Evolutionary conservation across 257 asterid genomes (phyloP).

Genomic region (Thymus mandschuricus): DNA sequence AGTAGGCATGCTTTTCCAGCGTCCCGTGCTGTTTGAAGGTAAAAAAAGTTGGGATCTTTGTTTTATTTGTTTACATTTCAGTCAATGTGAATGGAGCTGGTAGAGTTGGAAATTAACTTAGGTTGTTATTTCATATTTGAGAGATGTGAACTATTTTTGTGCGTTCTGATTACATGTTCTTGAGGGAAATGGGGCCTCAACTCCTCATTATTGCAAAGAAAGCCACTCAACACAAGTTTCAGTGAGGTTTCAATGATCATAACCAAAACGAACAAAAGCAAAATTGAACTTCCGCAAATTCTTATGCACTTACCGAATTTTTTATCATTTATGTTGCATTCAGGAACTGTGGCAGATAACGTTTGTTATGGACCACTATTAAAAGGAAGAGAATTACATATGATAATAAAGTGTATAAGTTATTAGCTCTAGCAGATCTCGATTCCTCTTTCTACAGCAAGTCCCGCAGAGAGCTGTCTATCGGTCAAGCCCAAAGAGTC

Average conservation of each 20-base stretch:
- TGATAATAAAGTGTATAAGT: slow-evolving; percentile 57
- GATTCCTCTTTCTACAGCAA: slow-evolving; percentile 65
- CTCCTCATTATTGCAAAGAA: no score
- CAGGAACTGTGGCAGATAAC: slow-evolving; percentile 80
- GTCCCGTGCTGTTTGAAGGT: slow-evolving; percentile 82
- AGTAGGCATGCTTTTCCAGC: slow-evolving; percentile 81
- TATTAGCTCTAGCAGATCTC: slow-evolving; percentile 75
- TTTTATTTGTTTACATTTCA: neutral
- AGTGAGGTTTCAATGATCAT: slow-evolving; percentile 1
- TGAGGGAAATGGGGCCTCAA: no score
- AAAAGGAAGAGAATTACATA: slow-evolving; percentile 52
- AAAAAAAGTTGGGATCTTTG: neutral
- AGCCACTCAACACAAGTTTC: no score
- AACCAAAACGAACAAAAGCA: neutral
- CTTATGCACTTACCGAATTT: neutral
- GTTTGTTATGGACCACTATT: slow-evolving; percentile 75
- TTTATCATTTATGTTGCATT: neutral
- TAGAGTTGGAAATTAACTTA: no score
- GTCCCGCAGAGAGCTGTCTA: slow-evolving; percentile 67
- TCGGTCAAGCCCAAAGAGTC: slow-evolving; percentile 88
- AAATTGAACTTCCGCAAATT: neutral
- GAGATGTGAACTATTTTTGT: neutral
- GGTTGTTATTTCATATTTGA: slow-evolving; percentile 14
- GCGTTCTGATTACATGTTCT: neutral
- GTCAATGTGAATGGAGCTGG: no score